phyloP scores from a whole-genome alignment of 2,329 filamentous ascomycete species.

The Elsinoe necatrix region DNA sequence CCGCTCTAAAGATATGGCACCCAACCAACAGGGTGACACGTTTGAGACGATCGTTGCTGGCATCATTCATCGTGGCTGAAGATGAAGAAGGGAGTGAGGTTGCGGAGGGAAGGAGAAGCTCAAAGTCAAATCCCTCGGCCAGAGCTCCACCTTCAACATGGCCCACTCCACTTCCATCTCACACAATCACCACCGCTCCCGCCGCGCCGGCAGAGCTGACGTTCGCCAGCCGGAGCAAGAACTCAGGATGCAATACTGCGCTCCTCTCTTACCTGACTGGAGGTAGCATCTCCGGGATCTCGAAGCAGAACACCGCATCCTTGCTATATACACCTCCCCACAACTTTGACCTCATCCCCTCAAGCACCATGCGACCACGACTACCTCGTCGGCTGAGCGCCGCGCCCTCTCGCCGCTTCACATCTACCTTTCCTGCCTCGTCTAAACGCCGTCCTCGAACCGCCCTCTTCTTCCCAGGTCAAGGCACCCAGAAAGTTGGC shows the following conservation, averaged over 20 bases:
- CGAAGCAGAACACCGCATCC: not conserved
- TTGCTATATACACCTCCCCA: not conserved
- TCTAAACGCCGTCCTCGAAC: slow-evolving; percentile 21
- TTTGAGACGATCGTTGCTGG: too few species aligned
- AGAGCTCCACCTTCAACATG: slow-evolving; percentile 4
- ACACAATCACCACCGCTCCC: not conserved
- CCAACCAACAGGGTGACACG: too few species aligned
- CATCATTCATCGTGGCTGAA: too few species aligned
- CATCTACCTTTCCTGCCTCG: not conserved
- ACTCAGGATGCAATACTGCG: not conserved
- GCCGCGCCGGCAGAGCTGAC: slow-evolving; percentile 7
- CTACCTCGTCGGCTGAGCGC: not conserved
- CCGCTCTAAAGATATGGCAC: too few species aligned
- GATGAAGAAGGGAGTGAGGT: too few species aligned
- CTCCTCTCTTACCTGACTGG: not conserved
- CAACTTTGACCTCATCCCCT: not conserved
- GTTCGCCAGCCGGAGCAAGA: not conserved
- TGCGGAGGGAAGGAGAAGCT: too few species aligned
- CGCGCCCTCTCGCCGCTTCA: not conserved
- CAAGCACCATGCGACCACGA: not conserved
- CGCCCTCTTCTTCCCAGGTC: slow-evolving; percentile 34
- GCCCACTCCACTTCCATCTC: not conserved
- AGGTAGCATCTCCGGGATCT: not conserved
- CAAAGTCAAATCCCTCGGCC: not conserved
- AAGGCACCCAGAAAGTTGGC: slow-evolving; percentile 31